phyloP scores from a whole-genome alignment of 129 eudicot species.

The Helianthus annuus region HanXRQr2.0-SUNRISE NC_035434.2:7924237-7924736 shows the following conservation, averaged over 20 bases:
- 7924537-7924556: conserved; percentile 14
- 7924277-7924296: too few relatives aligned
- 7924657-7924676: background rate
- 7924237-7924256: too few relatives aligned
- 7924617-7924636: background rate
- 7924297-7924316: too few relatives aligned
- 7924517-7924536: conserved; percentile 27
- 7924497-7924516: conserved; percentile 1
- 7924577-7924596: conserved; percentile 11
- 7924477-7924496: background rate
- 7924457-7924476: too few relatives aligned
- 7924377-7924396: too few relatives aligned
- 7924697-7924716: background rate
- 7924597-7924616: conserved; percentile 14
- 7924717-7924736: background rate
- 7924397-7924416: too few relatives aligned
- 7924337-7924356: too few relatives aligned
- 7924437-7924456: too few relatives aligned
- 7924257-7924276: too few relatives aligned
- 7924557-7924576: conserved; percentile 15
- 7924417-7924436: too few relatives aligned
- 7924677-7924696: conserved; percentile 20
- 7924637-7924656: conserved; percentile 7
- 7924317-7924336: too few relatives aligned
- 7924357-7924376: too few relatives aligned